Conservation (phyloP, 169 alveolate species). For the Eimeria mitis region DNA sequence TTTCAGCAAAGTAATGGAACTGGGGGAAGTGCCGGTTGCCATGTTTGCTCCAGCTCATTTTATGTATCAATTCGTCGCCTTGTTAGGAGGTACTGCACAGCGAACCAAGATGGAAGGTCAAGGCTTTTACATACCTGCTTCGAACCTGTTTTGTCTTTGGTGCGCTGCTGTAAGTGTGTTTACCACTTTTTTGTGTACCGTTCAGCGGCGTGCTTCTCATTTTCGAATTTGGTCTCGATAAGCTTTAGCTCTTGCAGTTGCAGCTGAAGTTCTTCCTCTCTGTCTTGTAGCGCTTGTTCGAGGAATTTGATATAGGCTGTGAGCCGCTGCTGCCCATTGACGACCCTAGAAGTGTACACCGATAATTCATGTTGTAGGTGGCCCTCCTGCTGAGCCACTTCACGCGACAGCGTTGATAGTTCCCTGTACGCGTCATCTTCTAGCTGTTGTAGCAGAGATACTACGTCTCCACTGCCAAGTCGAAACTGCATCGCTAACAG, state of each 20-base stretch:
- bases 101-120: slow-evolving; percentile 24
- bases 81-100: slow-evolving; percentile 29
- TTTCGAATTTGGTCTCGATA: slow-evolving; percentile 40
- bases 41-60: background rate
- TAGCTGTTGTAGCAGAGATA: slow-evolving; percentile 63
- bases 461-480: slow-evolving; percentile 61
- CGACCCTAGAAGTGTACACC: slow-evolving; percentile 46
- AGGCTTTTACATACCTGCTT: background rate
- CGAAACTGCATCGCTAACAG: slow-evolving; percentile 21
- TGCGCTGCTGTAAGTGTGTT: slow-evolving; percentile 2
- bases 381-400: slow-evolving; percentile 78
- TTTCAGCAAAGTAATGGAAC: background rate
- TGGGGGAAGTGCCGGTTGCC: background rate
- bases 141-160: background rate
- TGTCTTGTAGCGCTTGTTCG: slow-evolving; percentile 72
- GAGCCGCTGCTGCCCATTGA: slow-evolving; percentile 56
- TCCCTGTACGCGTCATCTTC: slow-evolving; percentile 49
- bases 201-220: slow-evolving; percentile 34
- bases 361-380: slow-evolving; percentile 64
- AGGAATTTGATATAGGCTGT: slow-evolving; percentile 58
- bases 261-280: slow-evolving; percentile 59
- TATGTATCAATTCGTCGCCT: background rate
- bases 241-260: slow-evolving; percentile 61
- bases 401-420: slow-evolving; percentile 58
- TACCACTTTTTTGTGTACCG: slow-evolving; percentile 16